Evolutionary conservation across 345 rosid species (phyloP).

Genomic region (Pistacia integerrima): DNA sequence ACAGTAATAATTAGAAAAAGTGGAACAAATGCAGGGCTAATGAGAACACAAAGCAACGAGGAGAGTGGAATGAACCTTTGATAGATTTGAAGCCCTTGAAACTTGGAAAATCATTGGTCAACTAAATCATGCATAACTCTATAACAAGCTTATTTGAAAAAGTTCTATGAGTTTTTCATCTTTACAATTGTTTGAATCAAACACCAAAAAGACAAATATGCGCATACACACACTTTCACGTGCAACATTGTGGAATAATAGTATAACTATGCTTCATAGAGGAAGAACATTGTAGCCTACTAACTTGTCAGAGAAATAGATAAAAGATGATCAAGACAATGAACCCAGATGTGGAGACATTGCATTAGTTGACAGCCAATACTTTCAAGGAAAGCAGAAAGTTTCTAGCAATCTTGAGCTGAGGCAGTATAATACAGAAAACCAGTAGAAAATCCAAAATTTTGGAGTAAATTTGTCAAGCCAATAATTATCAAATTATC

Average conservation of each 20-base stretch:
- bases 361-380: neutral
- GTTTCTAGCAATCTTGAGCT: neutral
- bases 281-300: neutral
- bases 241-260: neutral
- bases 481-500: neutral
- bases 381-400: neutral
- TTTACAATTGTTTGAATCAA: neutral
- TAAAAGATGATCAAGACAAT: neutral
- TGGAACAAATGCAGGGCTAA: neutral
- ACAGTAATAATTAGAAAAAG: neutral
- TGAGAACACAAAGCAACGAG: neutral
- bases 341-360: neutral
- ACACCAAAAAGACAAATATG: neutral
- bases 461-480: slow-evolving; percentile 2
- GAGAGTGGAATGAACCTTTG: neutral
- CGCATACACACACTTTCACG: neutral
- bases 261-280: neutral
- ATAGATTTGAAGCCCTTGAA: neutral
- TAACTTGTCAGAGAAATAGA: neutral
- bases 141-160: neutral
- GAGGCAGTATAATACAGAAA: neutral
- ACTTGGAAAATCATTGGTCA: neutral
- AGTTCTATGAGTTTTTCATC: neutral
- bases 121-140: neutral
- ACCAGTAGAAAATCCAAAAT: neutral